Evolutionary conservation across 768 basidiomycete species (phyloP).

Genomic region (Psilocybe cubensis): DNA sequence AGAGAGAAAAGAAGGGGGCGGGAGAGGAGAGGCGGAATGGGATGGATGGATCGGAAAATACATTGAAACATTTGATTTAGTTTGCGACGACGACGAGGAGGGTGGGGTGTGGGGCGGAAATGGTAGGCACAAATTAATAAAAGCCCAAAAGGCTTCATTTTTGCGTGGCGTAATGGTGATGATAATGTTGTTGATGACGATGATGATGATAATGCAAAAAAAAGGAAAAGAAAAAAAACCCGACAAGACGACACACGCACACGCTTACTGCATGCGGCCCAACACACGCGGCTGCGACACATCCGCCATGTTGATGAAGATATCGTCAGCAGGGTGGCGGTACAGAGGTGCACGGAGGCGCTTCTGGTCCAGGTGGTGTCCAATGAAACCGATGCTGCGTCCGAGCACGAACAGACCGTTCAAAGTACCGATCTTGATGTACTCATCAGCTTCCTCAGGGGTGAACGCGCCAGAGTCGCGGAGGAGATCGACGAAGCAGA

Average conservation of each 20-base stretch:
- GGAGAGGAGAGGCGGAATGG: too few relatives aligned
- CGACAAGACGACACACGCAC: background rate
- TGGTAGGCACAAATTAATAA: too few relatives aligned
- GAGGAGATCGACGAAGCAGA: slow-evolving; percentile 94
- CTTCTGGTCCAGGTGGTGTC: slow-evolving; percentile 97
- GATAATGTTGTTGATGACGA: background rate
- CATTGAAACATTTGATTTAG: too few relatives aligned
- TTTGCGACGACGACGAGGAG: too few relatives aligned
- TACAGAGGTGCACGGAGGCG: slow-evolving; percentile 90
- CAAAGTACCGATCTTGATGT: slow-evolving; percentile 94
- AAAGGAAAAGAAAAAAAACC: background rate
- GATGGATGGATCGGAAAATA: too few relatives aligned
- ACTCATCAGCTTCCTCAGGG: slow-evolving; percentile 94
- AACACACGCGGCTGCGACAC: slow-evolving; percentile 81
- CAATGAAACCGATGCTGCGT: slow-evolving; percentile 97
- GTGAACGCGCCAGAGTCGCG: slow-evolving; percentile 94
- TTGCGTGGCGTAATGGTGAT: background rate
- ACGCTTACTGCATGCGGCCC: slow-evolving; percentile 44
- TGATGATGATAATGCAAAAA: background rate
- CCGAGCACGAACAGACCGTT: slow-evolving; percentile 98
- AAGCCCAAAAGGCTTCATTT: background rate
- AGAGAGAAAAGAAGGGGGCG: too few relatives aligned
- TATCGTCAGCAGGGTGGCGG: slow-evolving; percentile 94
- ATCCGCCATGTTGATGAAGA: slow-evolving; percentile 94
- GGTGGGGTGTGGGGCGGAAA: too few relatives aligned